Evolutionary conservation across 108 stramenopile genomes (phyloP).

Genomic region (Skeletonema tropicum): DNA sequence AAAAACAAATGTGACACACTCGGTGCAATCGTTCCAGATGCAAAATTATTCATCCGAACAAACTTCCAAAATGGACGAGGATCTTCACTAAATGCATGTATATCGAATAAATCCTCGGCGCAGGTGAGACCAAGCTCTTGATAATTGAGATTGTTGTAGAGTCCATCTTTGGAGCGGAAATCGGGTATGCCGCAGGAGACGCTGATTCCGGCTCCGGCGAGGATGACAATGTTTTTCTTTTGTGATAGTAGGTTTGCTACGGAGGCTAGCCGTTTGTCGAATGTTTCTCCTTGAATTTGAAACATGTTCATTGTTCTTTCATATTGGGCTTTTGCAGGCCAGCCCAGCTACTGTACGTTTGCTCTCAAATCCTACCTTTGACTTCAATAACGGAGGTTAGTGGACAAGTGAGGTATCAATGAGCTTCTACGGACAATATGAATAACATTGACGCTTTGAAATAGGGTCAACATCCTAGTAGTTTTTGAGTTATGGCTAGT

Average conservation of each 20-base stretch:
- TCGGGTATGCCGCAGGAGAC: slow-evolving; percentile 88
- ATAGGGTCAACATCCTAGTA: too few species aligned
- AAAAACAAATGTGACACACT: slow-evolving; percentile 79
- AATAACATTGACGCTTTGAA: too few species aligned
- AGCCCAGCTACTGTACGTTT: too few species aligned
- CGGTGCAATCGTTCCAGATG: slow-evolving; percentile 52
- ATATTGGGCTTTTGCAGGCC: too few species aligned
- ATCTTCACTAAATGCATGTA: slow-evolving; percentile 71
- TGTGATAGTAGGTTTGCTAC: slow-evolving; percentile 41
- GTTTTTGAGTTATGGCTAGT: too few species aligned
- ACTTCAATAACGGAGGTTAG: too few species aligned
- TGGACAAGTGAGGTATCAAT: too few species aligned
- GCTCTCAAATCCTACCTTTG: too few species aligned
- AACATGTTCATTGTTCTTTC: background rate
- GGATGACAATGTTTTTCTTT: slow-evolving; percentile 70
- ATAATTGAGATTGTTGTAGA: slow-evolving; percentile 40
- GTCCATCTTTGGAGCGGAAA: slow-evolving; percentile 76
- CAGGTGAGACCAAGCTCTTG: slow-evolving; percentile 50
- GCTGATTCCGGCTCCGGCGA: slow-evolving; percentile 84
- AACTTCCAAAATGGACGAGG: slow-evolving; percentile 75
- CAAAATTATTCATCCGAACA: slow-evolving; percentile 8
- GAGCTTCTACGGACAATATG: too few species aligned
- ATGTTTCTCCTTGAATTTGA: slow-evolving; percentile 17
- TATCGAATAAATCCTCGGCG: slow-evolving; percentile 85
- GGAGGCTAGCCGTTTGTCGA: slow-evolving; percentile 20